Evolutionary conservation across 2,329 filamentous ascomycete genomes (phyloP), one percentile per base, ranked within the genome.

Genomic region (Cladosporium sp.): DNA sequence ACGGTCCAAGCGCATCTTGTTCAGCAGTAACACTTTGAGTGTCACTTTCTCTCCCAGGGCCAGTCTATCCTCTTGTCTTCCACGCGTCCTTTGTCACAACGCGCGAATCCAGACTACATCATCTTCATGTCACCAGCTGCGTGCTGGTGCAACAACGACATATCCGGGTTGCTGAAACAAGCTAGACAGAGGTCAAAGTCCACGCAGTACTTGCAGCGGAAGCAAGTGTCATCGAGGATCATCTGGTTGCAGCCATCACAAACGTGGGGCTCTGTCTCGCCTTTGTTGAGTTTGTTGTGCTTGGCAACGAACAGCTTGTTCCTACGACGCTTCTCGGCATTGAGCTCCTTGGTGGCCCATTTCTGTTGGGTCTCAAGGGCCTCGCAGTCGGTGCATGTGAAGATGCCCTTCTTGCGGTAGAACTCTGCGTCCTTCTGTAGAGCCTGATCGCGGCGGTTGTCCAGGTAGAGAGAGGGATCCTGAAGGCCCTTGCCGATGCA

Each of bases 121-220:
- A 46, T 5, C 39, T 23, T 28, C 43, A 36, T 53, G 18, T 28
- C 59, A 53, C 7, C 25, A 28, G 34, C 36, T 2, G 11, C 30
- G 16, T 59, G 43, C 43, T 64, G 34, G 10, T 63, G 60, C 43
- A 36, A 11, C 16, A 25, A 58, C 10, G 62, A 51, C 6, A 53
- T 10, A 1, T 7, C 30, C 14, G 43, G 54, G 11, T 49, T 16
- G 4, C 8, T 5, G 23, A 26, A 28, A 13, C 62, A 64, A 1
- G 39, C 16, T 1, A 7, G 28, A 18, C 56, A 64, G n/a, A 58
- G 54, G 26, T 63, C 49, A 11, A 49, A 58, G 25, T 34, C 13
- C 13, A 58, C 39, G 28, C 53, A 64, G 26, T 8, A 30, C 25
- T 16, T 39, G 11, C 59, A 62, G 18, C 53, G 46, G 10, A 51